Evolutionary conservation across 2,329 filamentous ascomycete genomes (phyloP), one percentile per base, ranked within the genome.

Genomic region (Gliomastix tumulicola): DNA sequence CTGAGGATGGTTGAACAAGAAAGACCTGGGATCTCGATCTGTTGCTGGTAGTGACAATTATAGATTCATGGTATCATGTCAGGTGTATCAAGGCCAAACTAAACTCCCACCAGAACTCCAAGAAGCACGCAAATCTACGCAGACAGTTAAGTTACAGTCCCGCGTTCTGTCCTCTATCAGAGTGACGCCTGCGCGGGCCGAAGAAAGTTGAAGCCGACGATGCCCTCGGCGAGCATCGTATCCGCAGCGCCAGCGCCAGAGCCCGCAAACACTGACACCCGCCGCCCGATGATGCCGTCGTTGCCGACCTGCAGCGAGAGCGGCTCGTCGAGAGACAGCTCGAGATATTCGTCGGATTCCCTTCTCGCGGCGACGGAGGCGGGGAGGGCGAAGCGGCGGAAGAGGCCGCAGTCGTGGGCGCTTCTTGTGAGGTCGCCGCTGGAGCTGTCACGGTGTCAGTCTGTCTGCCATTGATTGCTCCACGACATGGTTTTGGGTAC

Each of bases 121-220:
- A n/a, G n/a, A n/a, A n/a, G n/a, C n/a, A n/a, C n/a, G n/a, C n/a
- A n/a, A n/a, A n/a, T n/a, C n/a, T n/a, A n/a, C n/a, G n/a, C n/a
- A n/a, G n/a, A n/a, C n/a, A n/a, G n/a, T n/a, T n/a, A n/a, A n/a
- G n/a, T n/a, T n/a, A n/a, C n/a, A n/a, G n/a, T n/a, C n/a, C n/a
- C n/a, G n/a, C n/a, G n/a, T n/a, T n/a, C n/a, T n/a, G n/a, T n/a
- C 25, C 25, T 7, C 25, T 7, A 28, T 28, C 25, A 28, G 10
- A 28, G 11, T 6, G 25, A n/a, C 10, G 25, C 13, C 25, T 28
- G 25, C 25, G 4, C 25, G 7, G 25, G 25, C 25, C 25, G n/a
- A 13, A 28, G n/a, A 31, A 58, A 61, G 23, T 71, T 71, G 46
- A 68, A 69, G 1, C 68, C 68, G 5, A 71, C 63, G n/a, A 71